These are phyloP conservation scores for Ephemerocybe angulata DNA, from an alignment of 768 basidiomycete genomes.

Conservation along the genomic window DNA sequence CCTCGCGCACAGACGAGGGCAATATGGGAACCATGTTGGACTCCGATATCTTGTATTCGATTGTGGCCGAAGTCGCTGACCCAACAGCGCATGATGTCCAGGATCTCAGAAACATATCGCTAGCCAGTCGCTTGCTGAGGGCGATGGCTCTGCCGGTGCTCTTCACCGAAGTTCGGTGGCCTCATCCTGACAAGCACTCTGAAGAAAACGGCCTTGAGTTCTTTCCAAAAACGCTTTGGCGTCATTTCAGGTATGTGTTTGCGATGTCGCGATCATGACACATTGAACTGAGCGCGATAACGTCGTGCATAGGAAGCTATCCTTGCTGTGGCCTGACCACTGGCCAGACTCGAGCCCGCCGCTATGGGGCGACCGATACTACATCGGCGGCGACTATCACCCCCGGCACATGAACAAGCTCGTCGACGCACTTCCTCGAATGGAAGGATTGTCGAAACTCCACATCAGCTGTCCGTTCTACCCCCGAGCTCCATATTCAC, in stretches of 20 bases:
- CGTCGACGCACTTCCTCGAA: slow-evolving; percentile 32
- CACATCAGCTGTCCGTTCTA: slow-evolving; percentile 38
- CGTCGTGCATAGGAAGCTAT: slow-evolving; percentile 26
- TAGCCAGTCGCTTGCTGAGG: slow-evolving; percentile 1
- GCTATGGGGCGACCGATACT: slow-evolving; percentile 36
- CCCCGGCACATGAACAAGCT: slow-evolving; percentile 36
- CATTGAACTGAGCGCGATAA: not conserved
- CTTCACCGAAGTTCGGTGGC: slow-evolving; percentile 38
- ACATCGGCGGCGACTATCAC: slow-evolving; percentile 30
- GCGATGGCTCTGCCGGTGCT: slow-evolving; percentile 21
- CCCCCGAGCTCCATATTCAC: slow-evolving; percentile 34
- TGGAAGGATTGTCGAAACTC: slow-evolving; percentile 32
- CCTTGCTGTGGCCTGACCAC: slow-evolving; percentile 41
- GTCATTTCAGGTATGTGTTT: slow-evolving; percentile 32
- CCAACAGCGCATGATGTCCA: not conserved
- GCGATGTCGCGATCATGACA: not conserved
- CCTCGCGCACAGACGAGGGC: not conserved
- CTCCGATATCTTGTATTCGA: slow-evolving; percentile 8
- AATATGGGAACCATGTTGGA: slow-evolving; percentile 7
- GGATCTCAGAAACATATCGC: slow-evolving; percentile 6
- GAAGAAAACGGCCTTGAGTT: slow-evolving; percentile 34
- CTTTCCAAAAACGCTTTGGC: slow-evolving; percentile 37
- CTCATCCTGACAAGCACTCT: slow-evolving; percentile 35
- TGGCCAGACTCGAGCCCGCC: slow-evolving; percentile 40
- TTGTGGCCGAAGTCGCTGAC: slow-evolving; percentile 5